Conservation (phyloP, 148 eudicot genomes). For the Heliamphora exappendiculata region DNA sequence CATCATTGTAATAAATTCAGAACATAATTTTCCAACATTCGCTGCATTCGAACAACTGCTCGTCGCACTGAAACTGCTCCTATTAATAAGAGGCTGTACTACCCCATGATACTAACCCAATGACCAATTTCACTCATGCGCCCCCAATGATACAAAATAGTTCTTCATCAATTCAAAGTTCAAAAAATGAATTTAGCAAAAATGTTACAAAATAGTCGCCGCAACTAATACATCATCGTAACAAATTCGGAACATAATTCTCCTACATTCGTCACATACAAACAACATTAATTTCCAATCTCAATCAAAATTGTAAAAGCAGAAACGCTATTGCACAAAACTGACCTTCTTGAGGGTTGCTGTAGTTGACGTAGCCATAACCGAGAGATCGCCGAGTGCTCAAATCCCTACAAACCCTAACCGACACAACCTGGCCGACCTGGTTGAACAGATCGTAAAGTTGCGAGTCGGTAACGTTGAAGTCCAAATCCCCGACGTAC, state of each 20-base stretch:
- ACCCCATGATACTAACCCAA: neutral
- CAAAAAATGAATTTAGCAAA: too few relatives aligned
- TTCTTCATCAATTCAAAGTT: neutral
- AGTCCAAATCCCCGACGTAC: constrained; percentile 81
- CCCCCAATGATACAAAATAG: neutral
- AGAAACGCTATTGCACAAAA: neutral
- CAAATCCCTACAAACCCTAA: constrained; percentile 82
- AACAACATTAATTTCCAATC: neutral
- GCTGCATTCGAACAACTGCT: neutral
- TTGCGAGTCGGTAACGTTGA: constrained; percentile 75
- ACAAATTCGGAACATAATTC: neutral
- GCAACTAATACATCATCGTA: neutral
- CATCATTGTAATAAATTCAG: neutral
- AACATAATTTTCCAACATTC: neutral
- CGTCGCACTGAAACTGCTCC: neutral
- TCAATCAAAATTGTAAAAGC: neutral
- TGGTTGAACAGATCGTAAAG: constrained; percentile 77
- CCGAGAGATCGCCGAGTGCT: constrained; percentile 67
- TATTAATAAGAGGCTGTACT: neutral
- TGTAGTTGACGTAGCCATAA: constrained; percentile 77
- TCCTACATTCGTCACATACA: neutral
- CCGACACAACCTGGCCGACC: constrained; percentile 79
- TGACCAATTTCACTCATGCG: neutral
- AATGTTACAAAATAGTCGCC: neutral
- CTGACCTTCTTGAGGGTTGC: constrained; percentile 69